Evolutionary conservation across 2,329 filamentous ascomycete species (phyloP).

Genomic region (Alternaria conjuncta): DNA sequence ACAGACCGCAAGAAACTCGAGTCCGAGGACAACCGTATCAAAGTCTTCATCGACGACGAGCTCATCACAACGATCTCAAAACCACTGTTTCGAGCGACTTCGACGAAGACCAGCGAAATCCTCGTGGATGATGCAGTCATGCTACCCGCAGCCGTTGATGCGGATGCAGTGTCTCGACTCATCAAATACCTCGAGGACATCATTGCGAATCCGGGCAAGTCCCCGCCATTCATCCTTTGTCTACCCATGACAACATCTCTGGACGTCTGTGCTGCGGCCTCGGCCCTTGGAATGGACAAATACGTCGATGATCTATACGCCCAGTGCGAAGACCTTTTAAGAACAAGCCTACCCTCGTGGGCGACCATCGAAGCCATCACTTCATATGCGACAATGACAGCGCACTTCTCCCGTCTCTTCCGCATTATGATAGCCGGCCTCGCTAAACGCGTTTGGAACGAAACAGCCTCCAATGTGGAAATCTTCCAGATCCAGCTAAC

Average conservation of each 20-base stretch:
- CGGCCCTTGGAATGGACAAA: background rate
- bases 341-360: background rate
- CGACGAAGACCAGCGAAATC: background rate
- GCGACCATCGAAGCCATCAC: background rate
- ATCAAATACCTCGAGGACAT: background rate
- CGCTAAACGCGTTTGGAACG: background rate
- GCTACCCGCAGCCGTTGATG: background rate
- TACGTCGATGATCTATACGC: background rate
- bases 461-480: too few species aligned
- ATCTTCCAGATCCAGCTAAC: too few species aligned
- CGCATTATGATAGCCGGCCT: fast-evolving
- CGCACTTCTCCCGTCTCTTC: background rate
- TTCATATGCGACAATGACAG: too few species aligned
- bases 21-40: background rate
- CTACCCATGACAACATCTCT: background rate
- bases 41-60: background rate
- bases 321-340: background rate
- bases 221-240: fast-evolving
- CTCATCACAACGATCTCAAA: background rate
- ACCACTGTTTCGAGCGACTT: background rate
- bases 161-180: fast-evolving
- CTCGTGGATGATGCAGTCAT: fast-evolving
- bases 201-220: fast-evolving
- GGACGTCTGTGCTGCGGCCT: background rate
- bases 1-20: background rate